These are phyloP conservation scores for Lasiodiplodia citricola DNA, from an alignment of 2,329 filamentous ascomycete genomes.

Conservation along the genomic window DNA sequence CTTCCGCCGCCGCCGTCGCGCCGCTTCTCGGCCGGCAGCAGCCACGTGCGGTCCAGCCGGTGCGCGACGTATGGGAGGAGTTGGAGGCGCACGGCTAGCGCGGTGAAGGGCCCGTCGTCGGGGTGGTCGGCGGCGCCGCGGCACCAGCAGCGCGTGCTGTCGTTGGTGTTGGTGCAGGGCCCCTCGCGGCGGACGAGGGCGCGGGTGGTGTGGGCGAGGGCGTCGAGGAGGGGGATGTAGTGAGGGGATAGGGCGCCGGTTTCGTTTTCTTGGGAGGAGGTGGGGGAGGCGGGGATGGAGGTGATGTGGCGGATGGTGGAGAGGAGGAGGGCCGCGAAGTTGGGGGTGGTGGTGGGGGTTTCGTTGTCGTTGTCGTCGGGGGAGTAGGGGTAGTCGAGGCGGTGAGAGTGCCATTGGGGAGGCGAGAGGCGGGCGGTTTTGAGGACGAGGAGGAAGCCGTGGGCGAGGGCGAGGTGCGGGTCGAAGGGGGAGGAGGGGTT, in stretches of 20 bases:
- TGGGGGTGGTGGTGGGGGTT: not conserved
- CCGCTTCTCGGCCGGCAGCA: not conserved
- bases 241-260: not conserved
- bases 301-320: not conserved
- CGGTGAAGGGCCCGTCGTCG: not conserved
- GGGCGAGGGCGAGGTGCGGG: conserved; percentile 16
- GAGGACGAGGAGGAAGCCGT: conserved; percentile 10
- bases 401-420: not conserved
- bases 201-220: not conserved
- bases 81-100: not conserved
- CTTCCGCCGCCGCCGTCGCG: too few relatives aligned
- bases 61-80: not conserved
- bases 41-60: not conserved
- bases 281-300: not conserved
- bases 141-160: conserved; percentile 5
- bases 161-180: not conserved
- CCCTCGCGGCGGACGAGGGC: not conserved
- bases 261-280: not conserved
- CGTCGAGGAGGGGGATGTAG: not conserved
- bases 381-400: not conserved
- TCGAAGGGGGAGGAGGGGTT: not conserved
- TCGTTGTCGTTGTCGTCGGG: not conserved
- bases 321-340: not conserved
- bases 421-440: not conserved
- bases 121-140: conserved; percentile 1